Base-by-base conservation (phyloP, 108 stramenopile species). In the Fistulifera pelliculosa region DNA sequence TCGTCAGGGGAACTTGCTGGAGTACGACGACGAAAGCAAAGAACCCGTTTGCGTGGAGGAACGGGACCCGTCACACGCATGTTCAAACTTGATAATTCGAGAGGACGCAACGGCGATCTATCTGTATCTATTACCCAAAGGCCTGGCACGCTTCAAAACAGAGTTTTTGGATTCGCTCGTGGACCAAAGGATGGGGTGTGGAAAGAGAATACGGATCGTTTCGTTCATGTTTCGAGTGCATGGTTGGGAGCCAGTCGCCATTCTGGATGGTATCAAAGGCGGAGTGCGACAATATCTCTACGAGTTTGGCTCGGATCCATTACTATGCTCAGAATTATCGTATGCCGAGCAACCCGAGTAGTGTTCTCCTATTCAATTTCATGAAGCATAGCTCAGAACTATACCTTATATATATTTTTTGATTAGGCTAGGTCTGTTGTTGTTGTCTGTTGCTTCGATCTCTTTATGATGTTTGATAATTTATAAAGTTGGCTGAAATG, bases 101-200 rank as follows among this genome's bases (percentile, higher is more conserved):
- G 58, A 74, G 38, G 80, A 85, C 42, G 85, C 87, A 18, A 89
- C 85, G 1, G 87, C 83, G 0, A 51, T 89, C 12, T 94, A 87
- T 62, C 44, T 94, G n/a, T 94, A 84, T 54, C 54, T 94, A 15
- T 49, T 89, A 13, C 93, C 93, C 27, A 71, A 76, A 39, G 93
- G 93, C 0, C 51, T 94, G 47, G 31, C 31, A 8, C 52, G 73
- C 41, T 68, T 73, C 52, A 47, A 89, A 0, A 64, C 67, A 45
- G 79, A 79, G 0, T 49, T 80, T 26, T 59, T 94, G 52, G 61
- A 79, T 23, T 49, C 68, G 16, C 40, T 80, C n/a, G 62, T 66
- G 24, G 38, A 67, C 38, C 62, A 71, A 43, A 53, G 68, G 38
- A 53, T 54, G 21, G 47, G 56, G 25, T 38, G 54, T 41, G 38